These are phyloP conservation scores for Nematocida major DNA, from an alignment of 371 early-diverging fungal species.

Conservation along the genomic window DNA sequence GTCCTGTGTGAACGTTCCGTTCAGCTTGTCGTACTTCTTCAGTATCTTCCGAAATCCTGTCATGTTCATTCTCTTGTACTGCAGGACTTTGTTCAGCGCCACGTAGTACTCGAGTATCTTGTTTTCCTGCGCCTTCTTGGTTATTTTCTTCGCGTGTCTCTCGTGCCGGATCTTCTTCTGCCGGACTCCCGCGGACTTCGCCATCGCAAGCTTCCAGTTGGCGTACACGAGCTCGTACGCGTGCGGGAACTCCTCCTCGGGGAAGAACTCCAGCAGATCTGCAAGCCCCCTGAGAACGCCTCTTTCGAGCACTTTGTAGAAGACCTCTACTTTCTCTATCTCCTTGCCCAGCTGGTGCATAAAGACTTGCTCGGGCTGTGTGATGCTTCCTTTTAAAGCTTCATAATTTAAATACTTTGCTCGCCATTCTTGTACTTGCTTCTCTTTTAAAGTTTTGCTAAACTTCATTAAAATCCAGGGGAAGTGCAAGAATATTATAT, in stretches of 20 bases:
- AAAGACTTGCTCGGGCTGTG: conserved; percentile 33
- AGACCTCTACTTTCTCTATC: conserved; percentile 55
- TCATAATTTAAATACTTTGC: conserved; percentile 60
- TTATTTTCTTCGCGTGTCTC: neutral
- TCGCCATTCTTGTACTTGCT: conserved; percentile 62
- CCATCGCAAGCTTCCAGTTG: conserved; percentile 3
- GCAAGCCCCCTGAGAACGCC: conserved; percentile 56
- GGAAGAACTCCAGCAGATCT: conserved; percentile 30
- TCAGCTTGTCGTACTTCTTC: conserved; percentile 56
- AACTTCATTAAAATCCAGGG: conserved; percentile 59
- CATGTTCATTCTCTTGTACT: conserved; percentile 60
- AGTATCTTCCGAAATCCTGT: conserved; percentile 58
- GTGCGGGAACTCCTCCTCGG: conserved; percentile 30
- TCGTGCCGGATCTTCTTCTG: conserved; percentile 8
- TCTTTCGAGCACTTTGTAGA: conserved; percentile 53
- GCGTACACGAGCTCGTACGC: conserved; percentile 16
- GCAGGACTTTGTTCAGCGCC: conserved; percentile 54
- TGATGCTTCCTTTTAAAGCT: conserved; percentile 28
- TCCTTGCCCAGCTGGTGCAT: conserved; percentile 33
- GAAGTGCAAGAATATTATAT: conserved; percentile 13
- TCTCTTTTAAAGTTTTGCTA: conserved; percentile 58
- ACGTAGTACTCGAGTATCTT: conserved; percentile 59
- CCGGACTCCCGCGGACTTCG: neutral
- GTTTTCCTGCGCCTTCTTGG: conserved; percentile 51
- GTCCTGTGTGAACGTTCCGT: conserved; percentile 18